Evolutionary conservation across 805 yeast species (phyloP), one percentile per base, ranked within the genome.

Genomic region (Danielia oregonensis): DNA sequence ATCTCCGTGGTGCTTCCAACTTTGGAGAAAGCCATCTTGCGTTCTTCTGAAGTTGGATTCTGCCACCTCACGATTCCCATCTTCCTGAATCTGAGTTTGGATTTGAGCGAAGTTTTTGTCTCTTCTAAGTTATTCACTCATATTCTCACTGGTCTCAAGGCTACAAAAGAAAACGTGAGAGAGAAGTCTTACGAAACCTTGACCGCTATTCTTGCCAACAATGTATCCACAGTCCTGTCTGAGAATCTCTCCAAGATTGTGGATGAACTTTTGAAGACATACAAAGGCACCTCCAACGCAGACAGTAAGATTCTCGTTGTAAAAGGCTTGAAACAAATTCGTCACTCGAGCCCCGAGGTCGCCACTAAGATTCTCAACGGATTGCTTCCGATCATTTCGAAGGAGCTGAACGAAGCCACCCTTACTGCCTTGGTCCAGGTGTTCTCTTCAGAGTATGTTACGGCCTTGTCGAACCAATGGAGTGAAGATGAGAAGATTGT

Each of bases 1-100:
- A 55, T 52, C 14, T 42, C 57, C 2, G 33, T 43, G 5, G 49
- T 83, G 12, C 57, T 78, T 5, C 86, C 94, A 2, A 69, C 74
- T 13, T 49, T 89, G 31, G 89, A 85, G 49, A 86, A 83, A 52
- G 74, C 89, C 1, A 67, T 82, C 32, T 65, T 89, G 43, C 74
- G 96, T 55, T 77, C 94, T 2, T 82, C 96, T 0, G 96, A 87
- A 51, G 57, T 65, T 24, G 74, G 86, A 0, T 74, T 86, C 37
- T 70, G 69, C n/a, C 44, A 50, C 13, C 53, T 81, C n/a, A 54
- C 83, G 2, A 74, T 79, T 3, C 65, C 69, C 8, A 51, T 87
- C 6, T 64, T 82, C 29, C 34, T 39, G 17, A 27, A 33, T 6
- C 26, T 33, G 3, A 25, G 36, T 5, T 51, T 77, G 14, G 75